Conservation (phyloP, 148 eudicot species). For the Camellia japonica region DNA sequence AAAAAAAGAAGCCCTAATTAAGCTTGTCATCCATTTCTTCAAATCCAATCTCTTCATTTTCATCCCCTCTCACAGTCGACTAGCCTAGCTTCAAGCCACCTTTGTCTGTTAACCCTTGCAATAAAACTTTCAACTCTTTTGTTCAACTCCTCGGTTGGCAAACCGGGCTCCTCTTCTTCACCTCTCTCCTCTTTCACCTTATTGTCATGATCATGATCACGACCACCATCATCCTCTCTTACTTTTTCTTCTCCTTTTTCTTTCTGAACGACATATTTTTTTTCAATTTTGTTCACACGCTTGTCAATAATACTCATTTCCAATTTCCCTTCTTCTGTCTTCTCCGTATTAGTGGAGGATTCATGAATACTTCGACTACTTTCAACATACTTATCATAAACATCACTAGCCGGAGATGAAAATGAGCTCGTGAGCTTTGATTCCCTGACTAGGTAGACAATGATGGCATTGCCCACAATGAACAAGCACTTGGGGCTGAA, state of each 20-base stretch:
- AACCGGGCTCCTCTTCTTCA: slow-evolving; percentile 11
- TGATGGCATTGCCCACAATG: slow-evolving; percentile 14
- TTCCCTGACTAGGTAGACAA: slow-evolving; percentile 5
- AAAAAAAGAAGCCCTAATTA: too few relatives aligned
- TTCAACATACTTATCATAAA: neutral
- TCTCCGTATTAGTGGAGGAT: neutral
- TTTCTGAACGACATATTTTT: neutral
- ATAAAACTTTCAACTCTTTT: slow-evolving; percentile 15
- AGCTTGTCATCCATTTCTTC: too few relatives aligned
- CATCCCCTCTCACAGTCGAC: neutral
- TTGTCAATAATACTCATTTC: neutral
- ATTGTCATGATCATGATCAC: too few relatives aligned
- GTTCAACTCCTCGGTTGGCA: slow-evolving; percentile 11
- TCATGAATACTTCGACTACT: neutral
- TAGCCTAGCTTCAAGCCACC: slow-evolving; percentile 17
- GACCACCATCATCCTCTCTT: too few relatives aligned
- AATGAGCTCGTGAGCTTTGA: neutral
- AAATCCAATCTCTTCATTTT: neutral
- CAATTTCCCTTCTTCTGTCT: neutral
- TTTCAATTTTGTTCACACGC: slow-evolving; percentile 1
- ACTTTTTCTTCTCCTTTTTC: neutral
- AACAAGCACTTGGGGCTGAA: slow-evolving; percentile 18
- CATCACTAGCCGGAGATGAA: neutral
- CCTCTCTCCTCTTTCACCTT: neutral
- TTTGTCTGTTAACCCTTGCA: slow-evolving; percentile 19